Evolutionary conservation across 352 stramenopile species (phyloP), one percentile per base, ranked within the genome.

Genomic region (Phytophthora agathidicida): DNA sequence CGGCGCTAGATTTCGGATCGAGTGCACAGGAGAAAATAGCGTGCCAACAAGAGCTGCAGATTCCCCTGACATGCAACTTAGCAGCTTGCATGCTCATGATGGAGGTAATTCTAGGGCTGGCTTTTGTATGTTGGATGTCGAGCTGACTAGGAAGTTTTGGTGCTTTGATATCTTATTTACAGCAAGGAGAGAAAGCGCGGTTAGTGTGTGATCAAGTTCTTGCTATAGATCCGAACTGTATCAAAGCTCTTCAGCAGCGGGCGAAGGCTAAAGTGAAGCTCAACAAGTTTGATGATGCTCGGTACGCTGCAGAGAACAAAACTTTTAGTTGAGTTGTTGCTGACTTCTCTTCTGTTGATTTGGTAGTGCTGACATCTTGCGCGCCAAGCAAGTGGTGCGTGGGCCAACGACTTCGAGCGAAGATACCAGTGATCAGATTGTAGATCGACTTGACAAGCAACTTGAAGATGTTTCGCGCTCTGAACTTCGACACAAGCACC

Each of bases 11-110:
- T 37, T 90, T 92, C 55, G 75, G 80, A 2, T 48, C 45, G 2
- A 68, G 65, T 2, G 16, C 48, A 1, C 56, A 69, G 10, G 72
- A 84, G 16, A 80, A 78, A 32, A 54, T 67, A 14, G 20, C 65
- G 11, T 84, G 73, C 23, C 68, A 92, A 33, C 68, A 67, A 44
- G 51, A 77, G 3, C 37, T 77, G 5, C 83, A 94, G 45, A 56
- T 93, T n/a, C 83, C 79, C 16, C 55, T 93, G 7, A 91, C 85
- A 6, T 95, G 86, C 57, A 93, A 95, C 53, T 56, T 95, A 30
- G 76, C 70, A 17, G 80, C 86, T 19, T 92, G 83, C 26, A 80
- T 93, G 70, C 51, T 93, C 3, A 87, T 88, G 76, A 37, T 84
- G 43, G 70, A 89, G 77, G 77, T 85, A 41, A 10, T 19, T 24